Percentiles rank a stretch among this genome's conserved stretches.
These are phyloP conservation scores for Kwoniella shandongensis DNA, from an alignment of 768 basidiomycete genomes.

Conservation along the genomic window DNA sequence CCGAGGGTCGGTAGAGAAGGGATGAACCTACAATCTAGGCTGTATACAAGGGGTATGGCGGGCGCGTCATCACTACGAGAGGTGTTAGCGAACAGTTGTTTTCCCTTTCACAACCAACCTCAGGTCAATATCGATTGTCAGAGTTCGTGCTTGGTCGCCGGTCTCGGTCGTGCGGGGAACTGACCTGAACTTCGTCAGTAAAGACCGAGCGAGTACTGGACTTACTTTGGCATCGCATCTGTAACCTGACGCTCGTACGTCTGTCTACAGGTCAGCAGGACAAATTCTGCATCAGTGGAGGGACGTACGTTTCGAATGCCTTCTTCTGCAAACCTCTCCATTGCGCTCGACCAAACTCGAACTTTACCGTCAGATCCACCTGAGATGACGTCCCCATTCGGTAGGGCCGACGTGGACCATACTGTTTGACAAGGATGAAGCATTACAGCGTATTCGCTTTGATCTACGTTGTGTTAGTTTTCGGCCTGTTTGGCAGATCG, in stretches of 20 bases:
- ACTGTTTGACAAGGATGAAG: slow-evolving; percentile 51
- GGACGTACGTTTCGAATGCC: slow-evolving; percentile 27
- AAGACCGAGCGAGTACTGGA: neutral
- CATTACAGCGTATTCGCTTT: slow-evolving; percentile 12
- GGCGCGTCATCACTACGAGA: slow-evolving; percentile 38
- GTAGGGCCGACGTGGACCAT: slow-evolving; percentile 44
- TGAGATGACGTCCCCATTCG: slow-evolving; percentile 49
- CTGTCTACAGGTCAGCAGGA: slow-evolving; percentile 10
- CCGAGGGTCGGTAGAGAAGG: neutral
- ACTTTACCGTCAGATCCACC: slow-evolving; percentile 44
- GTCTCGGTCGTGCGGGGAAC: neutral
- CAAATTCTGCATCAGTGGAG: no score
- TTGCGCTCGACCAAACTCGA: slow-evolving; percentile 39
- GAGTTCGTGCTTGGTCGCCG: neutral
- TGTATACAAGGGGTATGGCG: slow-evolving; percentile 34
- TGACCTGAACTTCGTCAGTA: neutral
- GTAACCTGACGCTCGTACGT: slow-evolving; percentile 27
- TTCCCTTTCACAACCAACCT: slow-evolving; percentile 22
- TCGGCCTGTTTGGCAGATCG: neutral
- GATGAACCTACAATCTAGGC: slow-evolving; percentile 19
- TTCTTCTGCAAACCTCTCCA: slow-evolving; percentile 18
- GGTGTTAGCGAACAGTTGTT: no score
- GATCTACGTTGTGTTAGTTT: neutral
- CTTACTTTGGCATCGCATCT: slow-evolving; percentile 19
- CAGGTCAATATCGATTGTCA: slow-evolving; percentile 45